These are phyloP conservation scores for Ceratobasidium sp. DNA, from an alignment of 1,284 basidiomycete species.

Conservation along the genomic window DNA sequence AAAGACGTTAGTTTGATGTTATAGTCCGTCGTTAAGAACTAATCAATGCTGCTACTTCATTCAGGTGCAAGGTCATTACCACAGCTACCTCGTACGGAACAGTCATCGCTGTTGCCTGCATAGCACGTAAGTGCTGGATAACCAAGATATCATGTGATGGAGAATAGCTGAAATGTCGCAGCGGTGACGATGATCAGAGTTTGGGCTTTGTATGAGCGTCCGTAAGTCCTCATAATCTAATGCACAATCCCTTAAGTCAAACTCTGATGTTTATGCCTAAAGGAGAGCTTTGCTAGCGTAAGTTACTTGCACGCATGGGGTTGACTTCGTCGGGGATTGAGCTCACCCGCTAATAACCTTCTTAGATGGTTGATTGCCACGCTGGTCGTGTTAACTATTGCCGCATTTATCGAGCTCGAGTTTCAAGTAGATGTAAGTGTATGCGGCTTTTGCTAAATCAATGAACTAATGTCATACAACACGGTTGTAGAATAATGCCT, in stretches of 20 bases:
- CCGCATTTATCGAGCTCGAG: not conserved
- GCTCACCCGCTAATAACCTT: not conserved
- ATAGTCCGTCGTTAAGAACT: no score
- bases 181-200: not conserved
- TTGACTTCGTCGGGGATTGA: not conserved
- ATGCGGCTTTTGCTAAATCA: not conserved
- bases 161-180: not conserved
- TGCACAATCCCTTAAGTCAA: not conserved
- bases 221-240: not conserved
- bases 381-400: not conserved
- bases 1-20: not conserved
- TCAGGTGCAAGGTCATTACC: not conserved
- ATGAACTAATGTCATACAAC: not conserved
- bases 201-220: conserved; percentile 1
- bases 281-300: not conserved
- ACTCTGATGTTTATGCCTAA: not conserved
- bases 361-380: not conserved
- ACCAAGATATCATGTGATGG: not conserved
- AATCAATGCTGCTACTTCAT: not conserved
- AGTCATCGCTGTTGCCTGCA: not conserved
- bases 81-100: not conserved
- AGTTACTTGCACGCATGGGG: not conserved
- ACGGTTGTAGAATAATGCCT: not conserved
- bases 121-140: not conserved
- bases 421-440: conserved; percentile 11